Evolutionary conservation across 2,329 filamentous ascomycete genomes (phyloP).

Genomic region (Microsporum ferrugineum): DNA sequence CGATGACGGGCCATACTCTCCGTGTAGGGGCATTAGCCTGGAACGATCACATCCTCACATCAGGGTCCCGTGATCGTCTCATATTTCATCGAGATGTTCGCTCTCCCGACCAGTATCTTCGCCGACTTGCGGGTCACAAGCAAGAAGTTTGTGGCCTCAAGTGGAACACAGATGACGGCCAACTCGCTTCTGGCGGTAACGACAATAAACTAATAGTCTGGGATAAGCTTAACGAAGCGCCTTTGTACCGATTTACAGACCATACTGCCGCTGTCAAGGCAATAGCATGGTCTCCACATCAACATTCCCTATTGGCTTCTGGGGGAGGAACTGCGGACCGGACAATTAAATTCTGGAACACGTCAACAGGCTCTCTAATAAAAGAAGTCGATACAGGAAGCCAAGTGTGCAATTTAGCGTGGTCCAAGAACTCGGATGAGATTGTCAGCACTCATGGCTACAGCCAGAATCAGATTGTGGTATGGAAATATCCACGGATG

Average conservation of each 20-base stretch:
- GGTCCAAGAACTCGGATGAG: conserved; percentile 96
- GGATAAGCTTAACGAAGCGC: conserved; percentile 89
- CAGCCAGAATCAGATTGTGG: conserved; percentile 95
- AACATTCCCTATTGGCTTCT: conserved; percentile 84
- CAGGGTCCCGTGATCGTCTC: conserved; percentile 80
- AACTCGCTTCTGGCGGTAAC: conserved; percentile 89
- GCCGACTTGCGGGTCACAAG: conserved; percentile 84
- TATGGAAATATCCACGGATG: conserved; percentile 99
- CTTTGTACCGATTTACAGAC: conserved; percentile 85
- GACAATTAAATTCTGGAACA: conserved; percentile 97
- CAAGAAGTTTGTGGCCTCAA: conserved; percentile 94
- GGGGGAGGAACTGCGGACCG: conserved; percentile 92
- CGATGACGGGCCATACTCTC: conserved; percentile 93
- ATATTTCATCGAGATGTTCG: conserved; percentile 96
- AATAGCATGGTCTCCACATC: conserved; percentile 95
- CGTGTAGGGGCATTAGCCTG: conserved; percentile 89
- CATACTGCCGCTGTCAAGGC: conserved; percentile 95
- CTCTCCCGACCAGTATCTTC: conserved; percentile 78
- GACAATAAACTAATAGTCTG: conserved; percentile 99
- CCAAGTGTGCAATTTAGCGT: conserved; percentile 96
- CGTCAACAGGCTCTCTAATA: conserved; percentile 63
- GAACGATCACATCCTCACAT: conserved; percentile 96
- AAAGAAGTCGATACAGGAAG: conserved; percentile 93
- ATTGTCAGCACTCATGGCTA: conserved; percentile 96
- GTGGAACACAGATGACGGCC: conserved; percentile 94